Evolutionary conservation across 495 filamentous ascomycete genomes (phyloP), one percentile per base, ranked within the genome.

Genomic region (Penicillium coffeae): DNA sequence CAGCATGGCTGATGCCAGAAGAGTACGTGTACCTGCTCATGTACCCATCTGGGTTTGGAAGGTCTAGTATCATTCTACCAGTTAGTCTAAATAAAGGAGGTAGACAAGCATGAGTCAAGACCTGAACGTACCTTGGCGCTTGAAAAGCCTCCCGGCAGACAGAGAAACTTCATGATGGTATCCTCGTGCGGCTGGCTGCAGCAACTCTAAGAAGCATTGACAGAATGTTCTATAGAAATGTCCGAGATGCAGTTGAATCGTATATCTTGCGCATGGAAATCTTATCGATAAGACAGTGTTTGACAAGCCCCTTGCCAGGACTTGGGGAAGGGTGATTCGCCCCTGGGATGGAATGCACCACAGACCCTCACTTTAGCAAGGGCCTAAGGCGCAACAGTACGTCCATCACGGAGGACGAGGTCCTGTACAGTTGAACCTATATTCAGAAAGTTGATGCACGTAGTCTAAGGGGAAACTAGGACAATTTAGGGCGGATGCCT

Each of bases 21-120:
- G 13, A 34, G 38, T 32, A 34, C 13, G 25, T 30, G 30, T 12
- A 42, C 19, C 3, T 18, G 19, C 25, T 21, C 10, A 25, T 53
- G 51, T 53, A 66, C 64, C 60, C 10, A 68, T 37, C 34, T 68
- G 62, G 2, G 49, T 48, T 50, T 51, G 41, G 19, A 68, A 46
- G 8, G 51, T 50, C 64, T 68, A 27, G 0, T 25, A 33, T 21
- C 9, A 18, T 14, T 37, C 7, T 33, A 30, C 4, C 5, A 30
- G 22, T 39, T 8, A 40, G 19, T 40, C 1, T 38, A 1, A 3
- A 18, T 18, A 21, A 3, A 41, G 32, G 9, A n/a, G 1, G 21
- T 5, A 49, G 30, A 21, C n/a, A 34, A 21, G 20, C 15, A 34
- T 8, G n/a, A 1, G 12, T 25, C 1, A 20, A 8, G 18, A 20